These are phyloP conservation scores for Neonectria faginata DNA, from an alignment of 2,329 filamentous ascomycete species.

Conservation along the genomic window DNA sequence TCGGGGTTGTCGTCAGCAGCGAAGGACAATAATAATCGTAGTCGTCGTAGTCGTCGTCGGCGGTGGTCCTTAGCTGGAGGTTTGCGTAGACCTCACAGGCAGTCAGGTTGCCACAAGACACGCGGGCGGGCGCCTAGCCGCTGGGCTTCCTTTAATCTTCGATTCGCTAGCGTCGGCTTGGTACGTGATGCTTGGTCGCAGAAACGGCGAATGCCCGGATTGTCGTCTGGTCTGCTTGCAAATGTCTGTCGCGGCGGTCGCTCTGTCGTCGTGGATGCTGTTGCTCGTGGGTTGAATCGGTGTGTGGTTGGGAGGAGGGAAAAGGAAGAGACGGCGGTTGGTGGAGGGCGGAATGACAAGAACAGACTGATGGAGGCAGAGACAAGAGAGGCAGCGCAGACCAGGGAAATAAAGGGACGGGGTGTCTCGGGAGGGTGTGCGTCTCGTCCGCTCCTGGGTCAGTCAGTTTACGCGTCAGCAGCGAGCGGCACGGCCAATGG, in stretches of 20 bases:
- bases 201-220: conserved; percentile 4
- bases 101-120: conserved; percentile 41
- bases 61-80: conserved; percentile 44
- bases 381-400: conserved; percentile 33
- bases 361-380: conserved; percentile 29
- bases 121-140: conserved; percentile 40
- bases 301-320: conserved; percentile 29
- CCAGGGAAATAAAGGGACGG: conserved; percentile 51
- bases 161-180: conserved; percentile 35
- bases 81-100: conserved; percentile 43
- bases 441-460: conserved; percentile 43
- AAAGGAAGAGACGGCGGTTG: conserved; percentile 42
- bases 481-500: conserved; percentile 48
- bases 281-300: conserved; percentile 30
- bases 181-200: conserved; percentile 6
- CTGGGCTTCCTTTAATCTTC: conserved; percentile 29
- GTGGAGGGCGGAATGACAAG: conserved; percentile 38
- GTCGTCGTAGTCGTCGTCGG: conserved; percentile 39
- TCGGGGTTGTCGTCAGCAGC: conserved; percentile 25
- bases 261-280: conserved; percentile 26
- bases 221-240: conserved; percentile 32
- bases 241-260: conserved; percentile 25
- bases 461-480: conserved; percentile 55
- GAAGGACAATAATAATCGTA: conserved; percentile 30
- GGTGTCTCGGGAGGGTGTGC: conserved; percentile 50